phyloP scores from a whole-genome alignment of 2,329 filamentous ascomycete species.

The Clonostachys rhizophaga region DNA sequence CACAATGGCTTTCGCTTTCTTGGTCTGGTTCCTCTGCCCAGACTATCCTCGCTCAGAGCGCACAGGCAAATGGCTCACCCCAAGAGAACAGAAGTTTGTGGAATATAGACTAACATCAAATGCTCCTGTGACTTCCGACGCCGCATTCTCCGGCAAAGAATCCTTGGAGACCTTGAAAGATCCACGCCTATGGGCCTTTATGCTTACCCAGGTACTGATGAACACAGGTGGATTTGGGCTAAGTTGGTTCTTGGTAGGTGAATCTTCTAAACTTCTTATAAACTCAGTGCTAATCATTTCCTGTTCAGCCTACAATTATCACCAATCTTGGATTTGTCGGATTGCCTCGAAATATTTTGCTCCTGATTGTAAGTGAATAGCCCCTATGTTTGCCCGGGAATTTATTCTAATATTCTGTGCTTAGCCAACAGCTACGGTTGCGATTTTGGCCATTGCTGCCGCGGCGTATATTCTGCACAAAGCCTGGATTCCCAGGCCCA shows the following conservation, averaged over 20 bases:
- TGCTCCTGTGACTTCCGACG: background rate
- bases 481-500: no score
- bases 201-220: background rate
- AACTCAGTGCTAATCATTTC: no score
- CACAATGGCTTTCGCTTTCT: background rate
- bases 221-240: background rate
- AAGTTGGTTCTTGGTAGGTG: background rate
- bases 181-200: background rate
- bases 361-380: no score
- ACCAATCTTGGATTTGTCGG: background rate
- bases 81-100: background rate
- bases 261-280: no score
- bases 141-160: background rate
- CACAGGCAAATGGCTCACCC: background rate
- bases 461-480: no score
- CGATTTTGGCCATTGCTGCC: no score
- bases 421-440: no score
- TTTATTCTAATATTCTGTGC: no score
- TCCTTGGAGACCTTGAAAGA: background rate
- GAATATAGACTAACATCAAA: background rate
- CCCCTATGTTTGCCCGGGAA: no score
- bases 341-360: no score
- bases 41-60: background rate
- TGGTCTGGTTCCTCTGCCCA: background rate
- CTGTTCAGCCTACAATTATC: background rate